Evolutionary conservation across 768 basidiomycete species (phyloP), one percentile per base, ranked within the genome.

Genomic region (Suillus alpinus): DNA sequence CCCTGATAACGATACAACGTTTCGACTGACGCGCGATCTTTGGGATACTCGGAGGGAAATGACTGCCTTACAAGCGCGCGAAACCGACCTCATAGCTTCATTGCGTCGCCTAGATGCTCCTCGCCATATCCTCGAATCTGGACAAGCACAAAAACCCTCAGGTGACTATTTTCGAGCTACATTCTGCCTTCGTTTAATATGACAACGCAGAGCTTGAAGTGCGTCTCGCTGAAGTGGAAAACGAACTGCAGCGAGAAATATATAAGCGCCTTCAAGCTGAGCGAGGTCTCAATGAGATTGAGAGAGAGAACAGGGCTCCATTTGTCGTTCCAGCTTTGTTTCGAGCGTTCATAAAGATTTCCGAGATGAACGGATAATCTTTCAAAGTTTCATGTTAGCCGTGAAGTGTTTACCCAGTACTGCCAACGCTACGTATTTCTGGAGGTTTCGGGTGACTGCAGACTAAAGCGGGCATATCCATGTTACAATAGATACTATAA

Each of bases 261-360:
- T 63, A 32, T 47, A 66, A 63, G 56, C 70, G 82, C 39, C 37
- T 69, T 50, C 49, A 18, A n/a, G 49, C 49, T n/a, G 49, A 50
- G 18, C 70, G 66, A 13, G 69, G 72, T 18, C 64, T 87, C 62
- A 66, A 63, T 49, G 84, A 32, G 31, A 50, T 50, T 31, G 18
- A 50, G 18, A 31, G 4, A 49, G 86, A 87, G 67, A 78, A 79
- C 56, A 73, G 69, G 53, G 67, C 73, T 58, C 86, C 86, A 13
- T 88, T 87, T 62, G 74, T 86, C 40, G 83, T 84, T 8, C 85
- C 86, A 16, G 83, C 80, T 12, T 67, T 88, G 65, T 69, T 50
- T 34, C 49, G 83, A 10, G 82, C 84, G 18, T 86, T 86, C 58
- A 57, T 81, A n/a, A 69, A 69, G 29, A 73, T 87, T 53, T 82